Base-by-base conservation (phyloP, 2,329 filamentous ascomycete genomes). In the Penicillium sumatraense region DNA sequence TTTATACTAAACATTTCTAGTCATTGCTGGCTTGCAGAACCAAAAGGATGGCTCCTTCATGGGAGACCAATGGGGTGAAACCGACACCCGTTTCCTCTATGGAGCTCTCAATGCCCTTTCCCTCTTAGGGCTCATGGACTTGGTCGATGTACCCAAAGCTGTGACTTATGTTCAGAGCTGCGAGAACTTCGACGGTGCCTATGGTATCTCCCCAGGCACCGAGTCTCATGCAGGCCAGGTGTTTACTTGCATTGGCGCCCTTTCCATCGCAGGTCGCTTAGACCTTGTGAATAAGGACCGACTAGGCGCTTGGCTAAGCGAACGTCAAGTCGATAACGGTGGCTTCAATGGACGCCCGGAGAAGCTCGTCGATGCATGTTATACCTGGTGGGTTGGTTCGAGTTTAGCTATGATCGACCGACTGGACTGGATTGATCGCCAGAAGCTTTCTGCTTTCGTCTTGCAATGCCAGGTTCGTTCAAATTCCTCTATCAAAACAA, bases 371-470 rank as follows among this genome's bases (percentile, higher is more conserved):
- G 95, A 99, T 72, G 93, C 96, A 13, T 99, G 95, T 78, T 99
- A 99, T 77, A 96, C 91, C 72, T 99, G 95, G 95, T 99, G 95
- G 95, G 95, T 98, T 41, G 79, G 93, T 69, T 93, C 90, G 70
- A 96, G 93, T 72, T 78, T 99, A 63, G 88, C 89, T 42, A 97
- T 98, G 83, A 90, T 99, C 63, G 87, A 84, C 51, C 87, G 88
- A 52, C 83, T 92, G 50, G 90, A 97, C 72, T 99, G 95, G 95
- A 96, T 99, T 70, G 91, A 99, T 77, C 84, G 87, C 47, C 81
- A 87, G 54, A 90, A 90, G 69, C 83, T 99, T 66, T 83, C 87
- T 49, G 74, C 76, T 21, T 99, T 96, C 75, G 97, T 99, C 51
- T 77, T 99, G 55, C 83, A 83, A 60, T 96, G 91, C 68, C 95